These are phyloP conservation scores for Ciborinia camelliae DNA, from an alignment of 2,329 filamentous ascomycete species.

Conservation along the genomic window DNA sequence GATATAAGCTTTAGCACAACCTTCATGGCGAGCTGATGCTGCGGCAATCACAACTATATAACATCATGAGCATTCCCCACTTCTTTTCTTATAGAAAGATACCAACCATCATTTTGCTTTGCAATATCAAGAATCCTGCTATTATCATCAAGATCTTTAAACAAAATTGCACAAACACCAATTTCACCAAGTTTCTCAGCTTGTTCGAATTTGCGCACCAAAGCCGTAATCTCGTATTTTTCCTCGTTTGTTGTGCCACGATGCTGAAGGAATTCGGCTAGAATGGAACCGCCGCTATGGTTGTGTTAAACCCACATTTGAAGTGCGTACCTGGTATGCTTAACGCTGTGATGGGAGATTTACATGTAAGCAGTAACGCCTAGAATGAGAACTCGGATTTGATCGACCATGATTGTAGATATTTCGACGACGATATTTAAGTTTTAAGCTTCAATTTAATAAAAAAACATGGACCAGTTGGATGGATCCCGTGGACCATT, in stretches of 20 bases:
- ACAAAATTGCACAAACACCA: neutral
- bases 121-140: neutral
- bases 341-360: neutral
- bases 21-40: neutral
- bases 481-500: too few relatives aligned
- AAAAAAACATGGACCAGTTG: neutral
- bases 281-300: neutral
- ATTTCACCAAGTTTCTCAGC: neutral
- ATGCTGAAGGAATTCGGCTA: neutral
- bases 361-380: neutral
- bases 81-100: neutral
- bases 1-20: neutral
- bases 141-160: neutral
- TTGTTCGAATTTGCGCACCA: neutral
- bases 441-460: neutral
- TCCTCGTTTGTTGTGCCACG: neutral
- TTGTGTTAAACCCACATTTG: too few relatives aligned
- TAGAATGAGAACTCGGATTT: neutral
- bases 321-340: neutral
- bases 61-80: neutral
- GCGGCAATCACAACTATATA: neutral
- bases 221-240: neutral
- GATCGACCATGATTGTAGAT: neutral
- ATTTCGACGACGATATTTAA: neutral
- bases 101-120: neutral